A percentile compares a stretch with the other conserved stretches of the same genome.
These are phyloP conservation scores for Lagenaria siceraria DNA, from an alignment of 306 rosid species.

Conservation along the genomic window DNA sequence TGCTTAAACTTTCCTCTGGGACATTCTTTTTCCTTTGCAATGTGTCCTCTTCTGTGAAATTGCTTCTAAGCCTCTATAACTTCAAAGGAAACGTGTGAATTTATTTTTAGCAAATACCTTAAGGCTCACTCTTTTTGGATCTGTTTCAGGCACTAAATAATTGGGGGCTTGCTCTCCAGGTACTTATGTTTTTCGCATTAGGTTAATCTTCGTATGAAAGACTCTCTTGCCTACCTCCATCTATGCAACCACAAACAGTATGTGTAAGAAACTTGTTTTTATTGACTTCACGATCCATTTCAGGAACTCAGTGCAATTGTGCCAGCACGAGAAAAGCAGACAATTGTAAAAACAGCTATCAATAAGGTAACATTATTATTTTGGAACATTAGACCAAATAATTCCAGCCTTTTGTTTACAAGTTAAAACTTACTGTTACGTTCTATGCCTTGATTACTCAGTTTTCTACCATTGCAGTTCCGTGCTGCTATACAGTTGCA, in stretches of 20 bases:
- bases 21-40: not conserved
- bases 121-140: constrained; percentile 18
- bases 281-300: constrained; percentile 8
- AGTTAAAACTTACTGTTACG: not conserved
- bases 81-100: not conserved
- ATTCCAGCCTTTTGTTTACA: not conserved
- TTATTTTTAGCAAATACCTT: not conserved
- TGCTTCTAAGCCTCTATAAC: not conserved
- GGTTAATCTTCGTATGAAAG: not conserved
- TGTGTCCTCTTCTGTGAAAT: not conserved
- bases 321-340: constrained; percentile 92
- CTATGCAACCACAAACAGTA: not conserved
- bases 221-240: not conserved
- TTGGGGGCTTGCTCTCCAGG: constrained; percentile 99
- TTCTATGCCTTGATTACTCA: constrained; percentile 9
- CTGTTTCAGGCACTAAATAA: constrained; percentile 91
- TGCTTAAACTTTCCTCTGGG: not conserved
- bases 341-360: constrained; percentile 83
- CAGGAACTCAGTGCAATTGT: constrained; percentile 98
- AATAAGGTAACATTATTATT: constrained; percentile 53
- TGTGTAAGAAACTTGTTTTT: not conserved
- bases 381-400: constrained; percentile 3
- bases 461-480: constrained; percentile 56
- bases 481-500: constrained; percentile 97
- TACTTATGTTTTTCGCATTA: constrained; percentile 15